Evolutionary conservation across 257 asterid genomes (phyloP).

Genomic region (Solanum paucissectum): DNA sequence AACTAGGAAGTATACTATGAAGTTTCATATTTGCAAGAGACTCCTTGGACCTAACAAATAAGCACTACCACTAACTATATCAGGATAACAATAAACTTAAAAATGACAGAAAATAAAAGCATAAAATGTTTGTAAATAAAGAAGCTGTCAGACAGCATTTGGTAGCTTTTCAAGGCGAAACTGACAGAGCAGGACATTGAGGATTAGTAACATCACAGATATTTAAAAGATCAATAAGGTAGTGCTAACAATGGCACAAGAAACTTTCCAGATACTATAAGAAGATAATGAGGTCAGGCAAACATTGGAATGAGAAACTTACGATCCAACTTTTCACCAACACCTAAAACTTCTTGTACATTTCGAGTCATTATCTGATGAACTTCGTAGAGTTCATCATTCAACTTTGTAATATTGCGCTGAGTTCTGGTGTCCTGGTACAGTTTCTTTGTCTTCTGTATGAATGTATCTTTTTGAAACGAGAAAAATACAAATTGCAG

Average conservation of each 20-base stretch:
- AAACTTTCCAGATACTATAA: neutral
- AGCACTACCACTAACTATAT: neutral
- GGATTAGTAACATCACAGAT: neutral
- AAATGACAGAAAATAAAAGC: neutral
- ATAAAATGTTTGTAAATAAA: neutral
- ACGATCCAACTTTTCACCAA: constrained; percentile 98
- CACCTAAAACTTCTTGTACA: constrained; percentile 97
- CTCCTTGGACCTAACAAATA: neutral
- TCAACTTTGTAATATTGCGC: constrained; percentile 76
- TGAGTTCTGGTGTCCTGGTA: constrained; percentile 97
- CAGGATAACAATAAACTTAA: neutral
- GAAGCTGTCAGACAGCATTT: neutral
- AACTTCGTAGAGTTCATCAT: constrained; percentile 98
- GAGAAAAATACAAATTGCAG: constrained; percentile 3
- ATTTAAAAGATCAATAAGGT: neutral
- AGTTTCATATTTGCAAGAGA: neutral
- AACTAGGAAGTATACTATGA: neutral
- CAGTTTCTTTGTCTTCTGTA: constrained; percentile 82
- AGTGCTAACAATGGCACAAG: neutral
- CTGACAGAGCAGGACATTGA: neutral
- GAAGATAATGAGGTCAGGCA: neutral
- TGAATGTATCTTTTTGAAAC: constrained; percentile 58
- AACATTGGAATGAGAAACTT: constrained; percentile 23
- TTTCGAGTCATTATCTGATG: constrained; percentile 99
- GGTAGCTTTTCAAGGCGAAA: neutral